phyloP scores from a whole-genome alignment of 306 rosid species.

The Sesbania bispinosa region DNA sequence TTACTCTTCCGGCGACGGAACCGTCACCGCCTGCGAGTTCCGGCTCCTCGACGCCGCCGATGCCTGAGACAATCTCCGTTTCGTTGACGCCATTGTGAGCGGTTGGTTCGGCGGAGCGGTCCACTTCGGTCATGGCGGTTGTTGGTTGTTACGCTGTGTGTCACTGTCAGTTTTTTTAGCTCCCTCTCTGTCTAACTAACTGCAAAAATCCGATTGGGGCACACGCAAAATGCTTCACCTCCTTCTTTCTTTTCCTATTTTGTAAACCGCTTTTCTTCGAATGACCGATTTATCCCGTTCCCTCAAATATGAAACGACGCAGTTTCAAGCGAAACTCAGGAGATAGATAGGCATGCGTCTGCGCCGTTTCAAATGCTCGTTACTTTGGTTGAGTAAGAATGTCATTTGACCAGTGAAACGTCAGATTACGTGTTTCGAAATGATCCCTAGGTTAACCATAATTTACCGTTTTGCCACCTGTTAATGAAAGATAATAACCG shows the following conservation, averaged over 20 bases:
- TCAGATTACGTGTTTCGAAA: neutral
- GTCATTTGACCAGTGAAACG: slow-evolving; percentile 2
- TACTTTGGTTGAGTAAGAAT: neutral
- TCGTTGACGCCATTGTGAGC: slow-evolving; percentile 3
- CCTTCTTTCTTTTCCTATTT: neutral
- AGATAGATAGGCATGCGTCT: neutral
- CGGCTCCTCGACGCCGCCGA: neutral
- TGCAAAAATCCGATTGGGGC: slow-evolving; percentile 2
- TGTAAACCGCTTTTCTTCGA: neutral
- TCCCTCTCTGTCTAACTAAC: slow-evolving; percentile 8
- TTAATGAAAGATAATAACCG: neutral
- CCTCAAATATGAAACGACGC: neutral
- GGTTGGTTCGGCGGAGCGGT: slow-evolving; percentile 7
- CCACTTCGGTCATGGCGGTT: slow-evolving; percentile 34
- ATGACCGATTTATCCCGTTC: neutral
- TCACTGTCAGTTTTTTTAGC: neutral
- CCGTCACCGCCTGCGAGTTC: neutral
- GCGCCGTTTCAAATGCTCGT: neutral
- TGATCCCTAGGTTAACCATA: neutral
- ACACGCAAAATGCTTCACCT: slow-evolving; percentile 25
- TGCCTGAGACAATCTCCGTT: neutral
- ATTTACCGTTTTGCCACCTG: neutral
- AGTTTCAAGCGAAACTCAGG: neutral
- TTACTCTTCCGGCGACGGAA: slow-evolving; percentile 37
- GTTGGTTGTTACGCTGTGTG: slow-evolving; percentile 16